A percentile compares a stretch with the other conserved stretches of the same genome.
Evolutionary conservation across 2,329 filamentous ascomycete genomes (phyloP).

Genomic region (Calonectria hongkongensis): DNA sequence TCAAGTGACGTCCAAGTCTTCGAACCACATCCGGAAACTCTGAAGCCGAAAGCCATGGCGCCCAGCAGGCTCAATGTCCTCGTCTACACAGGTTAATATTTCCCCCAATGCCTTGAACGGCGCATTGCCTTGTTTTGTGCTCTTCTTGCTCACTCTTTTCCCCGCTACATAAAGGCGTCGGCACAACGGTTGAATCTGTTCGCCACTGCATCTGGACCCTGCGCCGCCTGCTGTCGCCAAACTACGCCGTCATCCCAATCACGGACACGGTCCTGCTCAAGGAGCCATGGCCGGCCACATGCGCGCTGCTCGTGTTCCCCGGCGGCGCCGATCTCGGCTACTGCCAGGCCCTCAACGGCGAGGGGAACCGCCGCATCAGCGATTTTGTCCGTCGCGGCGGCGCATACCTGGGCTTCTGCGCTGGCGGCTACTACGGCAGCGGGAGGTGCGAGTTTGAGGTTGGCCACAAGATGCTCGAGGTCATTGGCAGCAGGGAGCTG

Average conservation of each 20-base stretch:
- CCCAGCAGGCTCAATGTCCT: conserved; percentile 89
- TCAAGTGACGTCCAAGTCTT: conserved; percentile 50
- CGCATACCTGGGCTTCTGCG: conserved; percentile 92
- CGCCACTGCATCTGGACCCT: conserved; percentile 92
- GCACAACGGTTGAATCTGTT: conserved; percentile 91
- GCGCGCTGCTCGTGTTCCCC: conserved; percentile 92
- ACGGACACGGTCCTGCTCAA: conserved; percentile 86
- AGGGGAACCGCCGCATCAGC: conserved; percentile 88
- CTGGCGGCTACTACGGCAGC: conserved; percentile 93
- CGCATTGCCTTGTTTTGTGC: conserved; percentile 11
- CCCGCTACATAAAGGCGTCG: conserved; percentile 76
- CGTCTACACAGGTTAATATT: conserved; percentile 86
- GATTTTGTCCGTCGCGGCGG: conserved; percentile 92
- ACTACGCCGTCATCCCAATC: conserved; percentile 94
- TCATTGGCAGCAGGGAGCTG: conserved; percentile 89
- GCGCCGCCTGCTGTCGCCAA: conserved; percentile 88
- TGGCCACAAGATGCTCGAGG: conserved; percentile 84
- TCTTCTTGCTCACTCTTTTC: neutral
- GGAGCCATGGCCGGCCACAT: conserved; percentile 92
- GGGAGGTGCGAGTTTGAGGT: conserved; percentile 93
- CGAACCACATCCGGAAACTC: conserved; percentile 27
- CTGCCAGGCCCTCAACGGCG: conserved; percentile 89
- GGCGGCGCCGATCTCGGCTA: conserved; percentile 97
- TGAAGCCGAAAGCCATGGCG: conserved; percentile 69
- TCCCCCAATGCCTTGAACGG: conserved; percentile 8